phyloP scores from a whole-genome alignment of 805 yeast species.

The Kodamaea sagamina region DNA sequence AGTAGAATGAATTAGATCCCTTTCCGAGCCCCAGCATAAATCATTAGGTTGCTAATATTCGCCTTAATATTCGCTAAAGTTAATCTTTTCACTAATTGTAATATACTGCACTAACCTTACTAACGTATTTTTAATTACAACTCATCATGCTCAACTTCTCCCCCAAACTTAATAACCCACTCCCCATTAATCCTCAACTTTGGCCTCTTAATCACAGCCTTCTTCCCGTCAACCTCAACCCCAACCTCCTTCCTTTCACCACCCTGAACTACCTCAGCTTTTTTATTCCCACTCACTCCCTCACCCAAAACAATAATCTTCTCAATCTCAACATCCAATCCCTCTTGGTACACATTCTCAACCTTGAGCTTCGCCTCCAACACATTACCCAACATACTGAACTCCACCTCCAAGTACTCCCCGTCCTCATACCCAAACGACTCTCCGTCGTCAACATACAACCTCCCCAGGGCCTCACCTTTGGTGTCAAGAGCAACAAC shows the following conservation, averaged over 20 bases:
- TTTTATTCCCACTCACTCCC: slow-evolving; percentile 8
- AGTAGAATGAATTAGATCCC: too few species aligned
- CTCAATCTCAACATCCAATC: slow-evolving; percentile 51
- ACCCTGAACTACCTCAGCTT: slow-evolving; percentile 38
- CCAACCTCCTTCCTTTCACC: slow-evolving; percentile 17
- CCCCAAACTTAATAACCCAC: slow-evolving; percentile 46
- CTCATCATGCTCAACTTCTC: slow-evolving; percentile 28
- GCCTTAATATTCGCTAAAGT: too few species aligned
- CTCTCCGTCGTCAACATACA: slow-evolving; percentile 87
- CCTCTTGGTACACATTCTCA: slow-evolving; percentile 15
- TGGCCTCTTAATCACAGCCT: slow-evolving; percentile 50
- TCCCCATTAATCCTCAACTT: slow-evolving; percentile 42
- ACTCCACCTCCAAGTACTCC: slow-evolving; percentile 47
- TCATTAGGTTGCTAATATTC: too few species aligned
- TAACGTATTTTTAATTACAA: slow-evolving; percentile 15
- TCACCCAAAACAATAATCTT: slow-evolving; percentile 51
- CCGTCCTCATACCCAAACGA: slow-evolving; percentile 58
- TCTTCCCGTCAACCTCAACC: slow-evolving; percentile 10
- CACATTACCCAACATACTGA: slow-evolving; percentile 24
- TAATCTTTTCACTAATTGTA: too few species aligned
- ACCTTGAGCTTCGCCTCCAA: slow-evolving; percentile 11
- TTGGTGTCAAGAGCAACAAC: slow-evolving; percentile 55
- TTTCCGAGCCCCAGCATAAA: too few species aligned
- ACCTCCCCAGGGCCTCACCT: slow-evolving; percentile 54
- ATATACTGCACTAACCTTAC: too few species aligned